Conservation (phyloP, 1,284 basidiomycete species). For the Sanghuangporus weigelae region DNA sequence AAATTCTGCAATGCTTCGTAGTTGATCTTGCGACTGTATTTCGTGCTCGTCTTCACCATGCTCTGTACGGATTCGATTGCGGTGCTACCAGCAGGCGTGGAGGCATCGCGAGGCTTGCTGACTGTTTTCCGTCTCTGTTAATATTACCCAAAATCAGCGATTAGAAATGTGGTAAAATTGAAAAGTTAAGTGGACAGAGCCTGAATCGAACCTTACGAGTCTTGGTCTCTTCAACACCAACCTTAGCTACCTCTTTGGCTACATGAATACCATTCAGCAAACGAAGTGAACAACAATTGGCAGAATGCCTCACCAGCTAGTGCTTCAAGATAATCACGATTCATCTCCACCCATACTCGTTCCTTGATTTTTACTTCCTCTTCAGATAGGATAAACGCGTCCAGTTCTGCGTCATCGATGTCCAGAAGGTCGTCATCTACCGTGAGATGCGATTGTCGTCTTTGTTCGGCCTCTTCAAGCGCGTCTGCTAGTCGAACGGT, state of each 20-base stretch:
- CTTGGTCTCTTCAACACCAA: slow-evolving; percentile 43
- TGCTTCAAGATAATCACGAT: slow-evolving; percentile 89
- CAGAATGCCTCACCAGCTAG: slow-evolving; percentile 60
- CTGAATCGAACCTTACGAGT: slow-evolving; percentile 70
- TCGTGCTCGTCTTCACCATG: slow-evolving; percentile 75
- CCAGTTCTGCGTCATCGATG: slow-evolving; percentile 91
- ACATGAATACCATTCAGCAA: slow-evolving; percentile 39
- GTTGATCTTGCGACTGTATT: slow-evolving; percentile 86
- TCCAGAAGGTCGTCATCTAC: slow-evolving; percentile 66
- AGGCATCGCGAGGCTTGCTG: slow-evolving; percentile 67
- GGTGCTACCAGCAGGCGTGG: slow-evolving; percentile 66
- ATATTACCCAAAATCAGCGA: background rate
- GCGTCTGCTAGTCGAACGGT: slow-evolving; percentile 50
- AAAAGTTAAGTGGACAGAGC: slow-evolving; percentile 21
- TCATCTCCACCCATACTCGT: slow-evolving; percentile 95
- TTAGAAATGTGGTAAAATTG: background rate
- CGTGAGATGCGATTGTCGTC: slow-evolving; percentile 45
- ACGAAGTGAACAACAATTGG: slow-evolving; percentile 19
- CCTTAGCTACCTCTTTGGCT: slow-evolving; percentile 66
- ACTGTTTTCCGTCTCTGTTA: slow-evolving; percentile 60
- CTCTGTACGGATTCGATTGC: slow-evolving; percentile 78
- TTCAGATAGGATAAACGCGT: slow-evolving; percentile 77
- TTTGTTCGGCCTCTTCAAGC: slow-evolving; percentile 58
- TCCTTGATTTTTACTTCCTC: slow-evolving; percentile 90
- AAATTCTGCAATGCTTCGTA: slow-evolving; percentile 80